phyloP scores from a whole-genome alignment of 2,329 filamentous ascomycete genomes.

The Aspergillus pseudoglaucus region DNA sequence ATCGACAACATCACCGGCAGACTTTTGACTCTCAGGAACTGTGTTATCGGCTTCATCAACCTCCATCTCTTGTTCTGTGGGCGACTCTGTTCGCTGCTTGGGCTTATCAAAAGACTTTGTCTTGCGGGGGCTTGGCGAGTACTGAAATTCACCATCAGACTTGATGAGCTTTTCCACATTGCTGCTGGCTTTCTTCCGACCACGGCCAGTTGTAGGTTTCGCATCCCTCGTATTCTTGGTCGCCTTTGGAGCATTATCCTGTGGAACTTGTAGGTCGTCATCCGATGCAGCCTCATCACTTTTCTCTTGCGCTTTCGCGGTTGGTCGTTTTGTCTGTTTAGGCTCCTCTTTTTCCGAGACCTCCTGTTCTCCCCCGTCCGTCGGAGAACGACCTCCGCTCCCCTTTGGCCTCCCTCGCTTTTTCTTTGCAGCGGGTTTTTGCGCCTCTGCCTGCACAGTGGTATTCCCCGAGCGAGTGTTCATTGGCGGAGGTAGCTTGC shows the following conservation, averaged over 20 bases:
- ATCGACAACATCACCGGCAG: slow-evolving; percentile 27
- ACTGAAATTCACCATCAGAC: slow-evolving; percentile 37
- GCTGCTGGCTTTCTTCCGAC: slow-evolving; percentile 16
- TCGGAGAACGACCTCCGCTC: slow-evolving; percentile 21
- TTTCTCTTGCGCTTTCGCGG: slow-evolving; percentile 13
- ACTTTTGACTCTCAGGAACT: slow-evolving; percentile 23
- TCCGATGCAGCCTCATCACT: slow-evolving; percentile 10
- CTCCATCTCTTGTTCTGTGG: slow-evolving; percentile 13
- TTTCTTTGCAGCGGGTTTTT: slow-evolving; percentile 14
- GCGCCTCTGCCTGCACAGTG: slow-evolving; percentile 14
- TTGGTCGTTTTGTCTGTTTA: slow-evolving; percentile 18
- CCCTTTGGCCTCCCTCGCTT: slow-evolving; percentile 28
- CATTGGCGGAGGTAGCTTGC: slow-evolving; percentile 22
- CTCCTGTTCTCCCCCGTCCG: slow-evolving; percentile 18
- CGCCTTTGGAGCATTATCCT: slow-evolving; percentile 8
- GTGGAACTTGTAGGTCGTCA: slow-evolving; percentile 20
- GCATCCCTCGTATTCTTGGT: slow-evolving; percentile 14
- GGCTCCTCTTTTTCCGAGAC: slow-evolving; percentile 32
- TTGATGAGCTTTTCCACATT: slow-evolving; percentile 19
- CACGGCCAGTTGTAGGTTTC: slow-evolving; percentile 16
- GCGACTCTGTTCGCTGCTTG: slow-evolving; percentile 14
- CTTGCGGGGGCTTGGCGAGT: slow-evolving; percentile 28
- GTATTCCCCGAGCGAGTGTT: slow-evolving; percentile 20
- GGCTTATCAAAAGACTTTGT: slow-evolving; percentile 13
- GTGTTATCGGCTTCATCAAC: slow-evolving; percentile 12